Conservation (phyloP, 192 early-diverging fungal genomes). For the Entophlyctis helioformis region DNA sequence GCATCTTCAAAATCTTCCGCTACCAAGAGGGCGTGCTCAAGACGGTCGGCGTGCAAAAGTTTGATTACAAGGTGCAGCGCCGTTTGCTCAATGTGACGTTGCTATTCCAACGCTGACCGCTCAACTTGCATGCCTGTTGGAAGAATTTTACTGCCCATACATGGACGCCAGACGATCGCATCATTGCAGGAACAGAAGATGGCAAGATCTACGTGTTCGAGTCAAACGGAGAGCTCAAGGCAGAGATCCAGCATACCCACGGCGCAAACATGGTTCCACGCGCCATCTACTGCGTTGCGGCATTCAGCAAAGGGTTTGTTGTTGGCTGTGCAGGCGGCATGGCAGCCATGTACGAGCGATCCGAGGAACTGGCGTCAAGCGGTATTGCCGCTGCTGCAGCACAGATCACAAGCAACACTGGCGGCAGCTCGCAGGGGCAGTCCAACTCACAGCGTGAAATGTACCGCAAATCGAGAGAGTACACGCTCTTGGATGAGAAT, state of each 20-base stretch:
- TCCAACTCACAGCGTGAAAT: constrained; percentile 8
- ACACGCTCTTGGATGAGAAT: constrained; percentile 1
- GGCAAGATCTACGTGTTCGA: constrained; percentile 13
- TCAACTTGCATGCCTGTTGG: background rate
- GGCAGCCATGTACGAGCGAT: constrained; percentile 13
- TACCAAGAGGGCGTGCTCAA: constrained; percentile 28
- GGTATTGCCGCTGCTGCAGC: background rate
- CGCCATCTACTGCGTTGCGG: constrained; percentile 17
- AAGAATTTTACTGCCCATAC: constrained; percentile 38
- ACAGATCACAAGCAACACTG: too few relatives aligned
- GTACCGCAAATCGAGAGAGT: constrained; percentile 28
- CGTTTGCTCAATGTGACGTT: background rate
- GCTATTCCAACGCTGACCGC: background rate
- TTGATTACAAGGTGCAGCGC: background rate
- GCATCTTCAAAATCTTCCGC: constrained; percentile 20
- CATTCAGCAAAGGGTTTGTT: constrained; percentile 24
- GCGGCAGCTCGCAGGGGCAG: background rate
- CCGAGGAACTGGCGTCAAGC: background rate
- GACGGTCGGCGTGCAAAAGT: background rate
- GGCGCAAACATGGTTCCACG: constrained; percentile 6
- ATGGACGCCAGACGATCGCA: constrained; percentile 17
- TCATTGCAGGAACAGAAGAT: background rate
- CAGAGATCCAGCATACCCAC: constrained; percentile 17
- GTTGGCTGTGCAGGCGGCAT: constrained; percentile 25
- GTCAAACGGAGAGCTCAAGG: constrained; percentile 25